Evolutionary conservation across 202 grass and related monocot genomes (phyloP), one percentile per base, ranked within the genome.

Genomic region (Zoysia matrella): DNA sequence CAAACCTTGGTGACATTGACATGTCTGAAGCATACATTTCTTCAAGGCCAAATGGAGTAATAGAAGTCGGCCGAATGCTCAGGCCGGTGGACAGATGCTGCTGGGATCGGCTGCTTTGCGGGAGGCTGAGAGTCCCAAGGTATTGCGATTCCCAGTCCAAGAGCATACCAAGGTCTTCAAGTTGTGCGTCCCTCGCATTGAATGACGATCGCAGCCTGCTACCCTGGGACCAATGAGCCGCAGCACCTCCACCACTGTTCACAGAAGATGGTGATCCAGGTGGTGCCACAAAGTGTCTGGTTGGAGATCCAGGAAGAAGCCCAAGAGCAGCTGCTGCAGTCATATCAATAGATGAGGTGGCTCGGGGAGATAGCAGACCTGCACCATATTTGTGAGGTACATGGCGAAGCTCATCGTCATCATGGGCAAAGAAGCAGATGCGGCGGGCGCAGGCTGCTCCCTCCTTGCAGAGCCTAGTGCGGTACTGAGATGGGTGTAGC

Each of bases 131-230:
- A 12, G 90, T 86, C 42, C 86, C 88, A 40, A 90, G 85, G 60
- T 91, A 81, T 47, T 86, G 88, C 13, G 90, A 76, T 49, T 98
- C 90, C 45, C 86, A 91, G 8, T 98, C 95, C 1, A 90, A 80
- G 7, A 95, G 85, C 3, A 82, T n/a, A 0, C 89, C 87, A 56
- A 90, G 78, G 18, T 94, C 92, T 82, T 92, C 95, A 64, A 61
- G 56, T 1, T 77, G 74, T 30, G 82, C 84, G 76, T 94, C 88
- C 54, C 95, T 88, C 60, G 95, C 90, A 64, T 91, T 94, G 57
- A 91, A 88, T 63, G 95, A 94, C 47, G 95, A 88, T 7, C 95
- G 88, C 55, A 98, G 57, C 67, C 95, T 88, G 47, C 95, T 98
- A 9, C 88, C 88, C 69, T 98, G 92, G 11, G 88, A 75, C 86